Base-by-base conservation (phyloP, 2,329 filamentous ascomycete genomes). In the Rhexocercosporidium sp. region DNA sequence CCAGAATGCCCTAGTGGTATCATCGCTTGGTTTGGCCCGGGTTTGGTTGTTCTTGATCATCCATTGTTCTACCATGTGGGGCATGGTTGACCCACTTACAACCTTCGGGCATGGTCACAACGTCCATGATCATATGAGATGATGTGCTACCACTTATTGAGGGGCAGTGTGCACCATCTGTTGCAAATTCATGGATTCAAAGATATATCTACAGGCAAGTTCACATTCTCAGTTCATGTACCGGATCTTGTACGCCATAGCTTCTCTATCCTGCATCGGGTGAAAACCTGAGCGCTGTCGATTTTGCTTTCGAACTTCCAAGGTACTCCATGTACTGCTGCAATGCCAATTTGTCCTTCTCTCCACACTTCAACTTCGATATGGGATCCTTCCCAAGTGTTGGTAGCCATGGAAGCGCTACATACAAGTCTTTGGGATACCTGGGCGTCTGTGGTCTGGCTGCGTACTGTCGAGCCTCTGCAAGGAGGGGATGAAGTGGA, bases 401-500 rank as follows among this genome's bases (percentile, higher is more conserved):
- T 60, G 31, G 20, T 59, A 41, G 51, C 46, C 46, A 57, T 62
- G 37, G 53, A 59, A 66, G 39, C 57, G 56, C 60, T 69, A 31
- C 25, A 12, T 53, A 31, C 22, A 53, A 53, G 25, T 53, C 49
- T 53, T 53, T 12, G n/a, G 34, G 22, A 62, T 57, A 27, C 59
- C 44, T 49, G 11, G 46, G 39, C 53, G 27, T 37, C n/a, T 63
- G 31, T 41, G 59, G 20, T 22, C 31, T 22, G 22, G 61, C 53
- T 20, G 49, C 64, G 29, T 66, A 54, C 25, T 47, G 34, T 57
- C 59, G 59, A 53, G 60, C 61, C 37, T 69, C 64, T 56, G 46
- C 64, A 27, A 66, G 44, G 18, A 69, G 51, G n/a, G 60, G 67
- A 66, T 69, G 47, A 59, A 69, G 64, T 39, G 34, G 60, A 57